Percentiles rank a stretch among this genome's conserved stretches.
phyloP scores from a whole-genome alignment of 2,329 filamentous ascomycete species.

The Colletotrichum sp. region DNA sequence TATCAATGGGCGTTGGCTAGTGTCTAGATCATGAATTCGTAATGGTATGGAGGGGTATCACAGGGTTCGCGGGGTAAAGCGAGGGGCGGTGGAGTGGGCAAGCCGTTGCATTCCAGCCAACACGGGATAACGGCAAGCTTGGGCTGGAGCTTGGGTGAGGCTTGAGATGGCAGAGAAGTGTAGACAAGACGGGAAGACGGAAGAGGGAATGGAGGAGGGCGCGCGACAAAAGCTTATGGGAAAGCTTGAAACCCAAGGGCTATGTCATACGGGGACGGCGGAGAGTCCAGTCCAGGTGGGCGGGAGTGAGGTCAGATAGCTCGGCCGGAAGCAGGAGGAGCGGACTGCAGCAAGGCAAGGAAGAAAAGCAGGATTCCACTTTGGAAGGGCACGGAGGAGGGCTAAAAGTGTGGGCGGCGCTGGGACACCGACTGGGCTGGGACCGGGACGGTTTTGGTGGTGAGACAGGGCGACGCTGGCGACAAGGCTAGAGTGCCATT shows the following conservation, averaged over 20 bases:
- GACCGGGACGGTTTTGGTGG: slow-evolving; percentile 7
- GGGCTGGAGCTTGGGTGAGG: background rate
- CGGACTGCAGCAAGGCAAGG: background rate
- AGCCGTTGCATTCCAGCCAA: background rate
- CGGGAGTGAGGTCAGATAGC: background rate
- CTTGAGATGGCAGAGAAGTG: background rate
- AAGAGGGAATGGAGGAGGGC: background rate
- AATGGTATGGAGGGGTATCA: slow-evolving; percentile 5
- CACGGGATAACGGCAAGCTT: background rate
- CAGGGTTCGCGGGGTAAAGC: background rate
- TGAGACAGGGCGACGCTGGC: slow-evolving; percentile 32
- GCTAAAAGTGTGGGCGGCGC: slow-evolving; percentile 6
- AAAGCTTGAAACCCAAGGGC: slow-evolving; percentile 10
- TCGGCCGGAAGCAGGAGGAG: slow-evolving; percentile 3
- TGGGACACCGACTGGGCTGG: background rate
- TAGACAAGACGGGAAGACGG: slow-evolving; percentile 9
- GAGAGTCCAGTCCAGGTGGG: background rate
- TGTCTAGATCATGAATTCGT: background rate
- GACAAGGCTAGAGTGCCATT: slow-evolving; percentile 1
- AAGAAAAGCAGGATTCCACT: background rate
- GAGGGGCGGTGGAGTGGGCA: background rate
- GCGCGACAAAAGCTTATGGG: slow-evolving; percentile 5
- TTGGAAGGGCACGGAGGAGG: background rate
- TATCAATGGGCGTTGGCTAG: background rate
- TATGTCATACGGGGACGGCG: slow-evolving; percentile 6